Conservation (phyloP, 1,284 basidiomycete genomes). For the Ustilago cynodontis region DNA sequence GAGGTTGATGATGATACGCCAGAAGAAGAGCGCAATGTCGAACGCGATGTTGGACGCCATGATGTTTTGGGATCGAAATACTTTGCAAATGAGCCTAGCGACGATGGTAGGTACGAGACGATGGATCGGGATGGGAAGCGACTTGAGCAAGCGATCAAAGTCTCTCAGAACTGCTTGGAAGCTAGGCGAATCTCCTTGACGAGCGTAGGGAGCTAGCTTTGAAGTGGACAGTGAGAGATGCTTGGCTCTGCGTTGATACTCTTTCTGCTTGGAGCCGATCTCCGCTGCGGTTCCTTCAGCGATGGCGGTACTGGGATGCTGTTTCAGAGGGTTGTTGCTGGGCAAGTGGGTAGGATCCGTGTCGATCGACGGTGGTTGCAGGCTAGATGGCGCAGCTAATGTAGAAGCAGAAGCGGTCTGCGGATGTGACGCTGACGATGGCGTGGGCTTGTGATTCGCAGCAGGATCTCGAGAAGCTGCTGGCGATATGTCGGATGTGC, state of each 20-base stretch:
- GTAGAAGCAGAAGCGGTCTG: background rate
- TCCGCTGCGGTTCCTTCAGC: constrained; percentile 41
- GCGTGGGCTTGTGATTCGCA: background rate
- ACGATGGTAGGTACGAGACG: constrained; percentile 56
- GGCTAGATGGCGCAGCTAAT: constrained; percentile 4
- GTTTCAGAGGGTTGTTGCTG: constrained; percentile 34
- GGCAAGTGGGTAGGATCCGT: constrained; percentile 30
- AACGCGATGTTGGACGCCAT: constrained; percentile 69
- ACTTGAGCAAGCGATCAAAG: constrained; percentile 56
- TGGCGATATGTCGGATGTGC: constrained; percentile 24
- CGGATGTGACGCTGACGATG: constrained; percentile 13
- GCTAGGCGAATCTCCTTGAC: constrained; percentile 42
- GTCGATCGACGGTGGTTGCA: constrained; percentile 25
- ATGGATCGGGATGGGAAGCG: constrained; percentile 63
- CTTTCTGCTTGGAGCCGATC: constrained; percentile 37
- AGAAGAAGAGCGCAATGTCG: constrained; percentile 69
- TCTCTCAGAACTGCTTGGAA: constrained; percentile 52
- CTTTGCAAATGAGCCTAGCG: constrained; percentile 54
- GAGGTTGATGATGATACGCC: constrained; percentile 88
- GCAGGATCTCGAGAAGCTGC: constrained; percentile 32
- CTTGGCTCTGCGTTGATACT: constrained; percentile 45
- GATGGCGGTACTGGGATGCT: constrained; percentile 31
- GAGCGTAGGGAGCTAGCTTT: constrained; percentile 36
- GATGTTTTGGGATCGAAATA: constrained; percentile 55
- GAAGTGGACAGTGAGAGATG: constrained; percentile 36